phyloP scores from a whole-genome alignment of 2,329 filamentous ascomycete genomes.

The Whalleya microplaca region DNA sequence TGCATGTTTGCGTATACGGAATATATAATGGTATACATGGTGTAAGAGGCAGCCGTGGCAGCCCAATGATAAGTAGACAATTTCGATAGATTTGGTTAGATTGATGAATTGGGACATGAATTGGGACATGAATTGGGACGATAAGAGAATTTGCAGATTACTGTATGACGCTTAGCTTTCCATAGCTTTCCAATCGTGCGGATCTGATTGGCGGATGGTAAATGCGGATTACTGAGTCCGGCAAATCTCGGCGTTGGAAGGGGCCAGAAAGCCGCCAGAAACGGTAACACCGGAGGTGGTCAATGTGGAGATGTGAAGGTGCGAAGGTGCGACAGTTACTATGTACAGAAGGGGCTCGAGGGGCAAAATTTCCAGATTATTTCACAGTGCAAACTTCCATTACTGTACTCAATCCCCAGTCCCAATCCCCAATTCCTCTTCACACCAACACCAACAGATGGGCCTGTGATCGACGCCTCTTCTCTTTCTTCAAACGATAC shows the following conservation, averaged over 20 bases:
- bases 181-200: constrained; percentile 15
- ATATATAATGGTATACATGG: too few relatives aligned
- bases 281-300: not conserved
- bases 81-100: too few relatives aligned
- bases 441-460: too few relatives aligned
- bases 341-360: constrained; percentile 11
- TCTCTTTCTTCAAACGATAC: too few relatives aligned
- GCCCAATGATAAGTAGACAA: too few relatives aligned
- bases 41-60: too few relatives aligned
- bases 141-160: too few relatives aligned
- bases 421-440: not conserved
- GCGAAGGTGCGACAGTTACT: constrained; percentile 1
- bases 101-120: too few relatives aligned
- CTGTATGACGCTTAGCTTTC: constrained; percentile 3
- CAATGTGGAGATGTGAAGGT: not conserved
- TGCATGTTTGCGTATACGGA: too few relatives aligned
- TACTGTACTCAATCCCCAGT: not conserved
- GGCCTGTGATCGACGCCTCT: too few relatives aligned
- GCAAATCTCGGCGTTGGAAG: constrained; percentile 20
- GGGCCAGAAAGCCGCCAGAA: not conserved
- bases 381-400: not conserved
- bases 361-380: constrained; percentile 12
- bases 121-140: too few relatives aligned
- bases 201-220: constrained; percentile 22
- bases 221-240: constrained; percentile 3